Base-by-base conservation (phyloP, 768 basidiomycete genomes). In the Heimioporus sp. region DNA sequence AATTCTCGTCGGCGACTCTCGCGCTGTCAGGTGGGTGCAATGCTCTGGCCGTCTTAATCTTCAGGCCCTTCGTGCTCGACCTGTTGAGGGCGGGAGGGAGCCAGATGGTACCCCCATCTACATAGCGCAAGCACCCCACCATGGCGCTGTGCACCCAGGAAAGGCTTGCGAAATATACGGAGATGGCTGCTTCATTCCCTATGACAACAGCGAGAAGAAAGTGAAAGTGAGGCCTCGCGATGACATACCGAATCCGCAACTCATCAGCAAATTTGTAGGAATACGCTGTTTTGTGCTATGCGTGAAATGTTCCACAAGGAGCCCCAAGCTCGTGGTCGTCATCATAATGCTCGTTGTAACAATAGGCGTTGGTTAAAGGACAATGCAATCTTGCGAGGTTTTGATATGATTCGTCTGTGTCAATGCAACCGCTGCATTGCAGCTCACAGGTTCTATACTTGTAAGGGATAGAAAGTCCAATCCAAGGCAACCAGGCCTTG, bases 51-150 rank as follows among this genome's bases (percentile, higher is more conserved):
- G 62, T 7, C 55, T 87, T 51, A 72, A 81, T 47, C 51, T 80
- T 32, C 41, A 61, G 1, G 49, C 58, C 35, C 76, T 87, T 31
- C 71, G 77, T 43, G 68, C 68, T 43, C 67, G 54, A 5, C 85
- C 85, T 1, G 83, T 90, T 34, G 85, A 88, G 53, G 88, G 83
- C 44, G 88, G 88, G 3, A 72, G 67, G 28, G 87, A 90, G 63
- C 71, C 74, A 13, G 76, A 84, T 51, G 85, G 85, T n/a, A 72
- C 76, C 2, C 74, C 72, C 8, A 71, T 87, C 16, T 88, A 79
- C 65, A 72, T 90, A 50, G 82, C 79, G 6, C 77, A 81, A 59
- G 87, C 83, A 4, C 70, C 73, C 11, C 63, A 83, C 69, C 70
- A 80, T 12, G 72, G 70, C 19, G 76, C 73, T 10, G 72, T 76